A percentile compares a stretch with the other conserved stretches of the same genome.
Evolutionary conservation across 2,329 filamentous ascomycete genomes (phyloP).

Genomic region (Penicillium janthinellum): DNA sequence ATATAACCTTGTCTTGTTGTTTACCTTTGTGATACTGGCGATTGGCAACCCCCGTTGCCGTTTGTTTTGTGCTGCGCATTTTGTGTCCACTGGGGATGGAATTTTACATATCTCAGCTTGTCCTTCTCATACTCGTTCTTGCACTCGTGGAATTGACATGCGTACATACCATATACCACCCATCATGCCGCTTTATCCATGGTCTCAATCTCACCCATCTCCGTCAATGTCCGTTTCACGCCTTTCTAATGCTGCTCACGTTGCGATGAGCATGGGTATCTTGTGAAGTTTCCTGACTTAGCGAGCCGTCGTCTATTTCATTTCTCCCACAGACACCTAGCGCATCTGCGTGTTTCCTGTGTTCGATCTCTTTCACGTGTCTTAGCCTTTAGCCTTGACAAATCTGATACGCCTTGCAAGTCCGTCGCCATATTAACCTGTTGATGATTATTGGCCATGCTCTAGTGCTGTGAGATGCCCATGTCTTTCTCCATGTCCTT

Average conservation of each 20-base stretch:
- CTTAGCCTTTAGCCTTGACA: conserved; percentile 4
- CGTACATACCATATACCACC: conserved; percentile 28
- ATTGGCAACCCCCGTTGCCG: not conserved
- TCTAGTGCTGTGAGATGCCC: conserved; percentile 11
- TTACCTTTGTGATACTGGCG: conserved; percentile 2
- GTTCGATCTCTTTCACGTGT: not conserved
- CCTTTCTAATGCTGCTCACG: conserved; percentile 17
- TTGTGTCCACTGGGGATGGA: conserved; percentile 5
- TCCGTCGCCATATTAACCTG: conserved; percentile 15
- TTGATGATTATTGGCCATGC: conserved; percentile 9
- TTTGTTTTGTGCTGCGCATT: conserved; percentile 5
- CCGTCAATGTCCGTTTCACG: not conserved
- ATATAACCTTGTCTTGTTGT: conserved; percentile 28
- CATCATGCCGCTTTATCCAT: not conserved
- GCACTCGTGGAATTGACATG: conserved; percentile 19
- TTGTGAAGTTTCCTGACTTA: conserved; percentile 17
- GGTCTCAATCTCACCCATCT: not conserved
- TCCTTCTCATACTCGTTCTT: conserved; percentile 15
- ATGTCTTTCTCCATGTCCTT: no score
- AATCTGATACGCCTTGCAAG: conserved; percentile 11
- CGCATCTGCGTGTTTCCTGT: not conserved
- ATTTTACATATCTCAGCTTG: conserved; percentile 21
- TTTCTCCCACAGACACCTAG: conserved; percentile 3
- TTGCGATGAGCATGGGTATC: conserved; percentile 16
- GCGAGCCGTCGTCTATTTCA: conserved; percentile 14